Evolutionary conservation across 2,329 filamentous ascomycete genomes (phyloP).

Genomic region (Hirsutella thompsonii): DNA sequence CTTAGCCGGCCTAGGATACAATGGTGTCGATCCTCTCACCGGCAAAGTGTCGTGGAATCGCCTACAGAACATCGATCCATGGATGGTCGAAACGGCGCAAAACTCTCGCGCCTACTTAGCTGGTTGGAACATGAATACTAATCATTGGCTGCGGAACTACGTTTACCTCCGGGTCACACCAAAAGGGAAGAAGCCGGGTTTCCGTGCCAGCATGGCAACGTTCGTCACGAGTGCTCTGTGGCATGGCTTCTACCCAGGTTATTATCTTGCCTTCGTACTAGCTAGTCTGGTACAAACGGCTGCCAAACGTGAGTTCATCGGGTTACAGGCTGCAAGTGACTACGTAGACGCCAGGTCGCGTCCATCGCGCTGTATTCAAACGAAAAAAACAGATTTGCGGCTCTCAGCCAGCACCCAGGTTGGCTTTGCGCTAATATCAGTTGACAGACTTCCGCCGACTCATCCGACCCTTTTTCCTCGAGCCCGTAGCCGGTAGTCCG

Average conservation of each 20-base stretch:
- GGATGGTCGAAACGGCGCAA: conserved; percentile 77
- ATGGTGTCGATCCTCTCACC: conserved; percentile 74
- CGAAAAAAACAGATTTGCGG: neutral
- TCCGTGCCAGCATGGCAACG: conserved; percentile 84
- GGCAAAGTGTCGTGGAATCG: conserved; percentile 81
- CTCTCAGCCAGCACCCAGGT: neutral
- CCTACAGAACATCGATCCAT: conserved; percentile 77
- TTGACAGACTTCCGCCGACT: conserved; percentile 70
- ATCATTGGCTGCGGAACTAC: conserved; percentile 92
- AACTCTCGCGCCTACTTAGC: conserved; percentile 88
- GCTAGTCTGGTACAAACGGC: conserved; percentile 86
- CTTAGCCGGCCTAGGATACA: conserved; percentile 84
- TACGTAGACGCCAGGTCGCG: too few species aligned
- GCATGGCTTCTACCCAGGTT: conserved; percentile 97
- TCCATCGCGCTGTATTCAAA: too few species aligned
- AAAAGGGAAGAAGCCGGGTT: conserved; percentile 89
- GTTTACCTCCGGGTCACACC: conserved; percentile 92
- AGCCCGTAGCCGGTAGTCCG: conserved; percentile 57
- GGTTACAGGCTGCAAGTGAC: neutral
- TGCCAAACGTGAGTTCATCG: conserved; percentile 65
- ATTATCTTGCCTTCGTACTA: conserved; percentile 82
- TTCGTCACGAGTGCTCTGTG: conserved; percentile 92
- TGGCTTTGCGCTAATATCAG: neutral
- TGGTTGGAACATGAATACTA: conserved; percentile 98
- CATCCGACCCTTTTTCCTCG: conserved; percentile 84